Evolutionary conservation across 2,329 filamentous ascomycete species (phyloP).

Genomic region (Alternaria sp.): DNA sequence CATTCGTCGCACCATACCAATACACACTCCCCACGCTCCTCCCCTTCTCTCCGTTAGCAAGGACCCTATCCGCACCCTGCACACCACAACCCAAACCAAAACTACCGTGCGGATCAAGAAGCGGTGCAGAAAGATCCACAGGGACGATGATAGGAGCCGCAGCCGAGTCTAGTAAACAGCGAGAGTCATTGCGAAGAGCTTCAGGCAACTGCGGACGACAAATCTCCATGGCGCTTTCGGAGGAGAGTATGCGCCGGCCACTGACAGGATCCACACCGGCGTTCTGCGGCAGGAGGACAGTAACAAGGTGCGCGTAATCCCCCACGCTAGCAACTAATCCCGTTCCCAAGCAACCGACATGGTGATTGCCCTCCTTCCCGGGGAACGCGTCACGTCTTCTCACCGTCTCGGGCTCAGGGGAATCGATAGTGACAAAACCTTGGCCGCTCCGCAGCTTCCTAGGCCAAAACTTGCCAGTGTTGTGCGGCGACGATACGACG

Average conservation of each 20-base stretch:
- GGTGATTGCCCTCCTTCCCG: not conserved
- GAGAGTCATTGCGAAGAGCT: not conserved
- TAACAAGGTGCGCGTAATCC: not conserved
- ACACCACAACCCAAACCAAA: conserved; percentile 59
- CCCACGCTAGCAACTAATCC: not conserved
- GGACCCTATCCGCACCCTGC: conserved; percentile 54
- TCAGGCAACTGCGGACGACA: not conserved
- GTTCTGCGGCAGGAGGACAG: not conserved
- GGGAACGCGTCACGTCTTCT: not conserved
- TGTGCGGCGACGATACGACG: conserved; percentile 47
- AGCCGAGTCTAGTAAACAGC: conserved; percentile 30
- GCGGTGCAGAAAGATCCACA: conserved; percentile 57
- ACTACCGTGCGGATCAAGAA: conserved; percentile 55
- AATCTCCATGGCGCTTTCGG: not conserved
- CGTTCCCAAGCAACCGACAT: not conserved
- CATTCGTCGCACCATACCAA: conserved; percentile 40
- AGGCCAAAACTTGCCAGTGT: conserved; percentile 59
- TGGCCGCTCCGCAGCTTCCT: conserved; percentile 24
- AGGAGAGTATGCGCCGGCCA: not conserved
- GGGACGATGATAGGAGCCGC: conserved; percentile 30
- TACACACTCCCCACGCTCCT: conserved; percentile 33
- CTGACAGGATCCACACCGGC: not conserved
- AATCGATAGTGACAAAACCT: not conserved
- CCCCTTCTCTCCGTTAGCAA: conserved; percentile 26
- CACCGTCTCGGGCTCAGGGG: not conserved